phyloP scores from a whole-genome alignment of 2,329 filamentous ascomycete species.

The Pestalotiopsis sp. region DNA sequence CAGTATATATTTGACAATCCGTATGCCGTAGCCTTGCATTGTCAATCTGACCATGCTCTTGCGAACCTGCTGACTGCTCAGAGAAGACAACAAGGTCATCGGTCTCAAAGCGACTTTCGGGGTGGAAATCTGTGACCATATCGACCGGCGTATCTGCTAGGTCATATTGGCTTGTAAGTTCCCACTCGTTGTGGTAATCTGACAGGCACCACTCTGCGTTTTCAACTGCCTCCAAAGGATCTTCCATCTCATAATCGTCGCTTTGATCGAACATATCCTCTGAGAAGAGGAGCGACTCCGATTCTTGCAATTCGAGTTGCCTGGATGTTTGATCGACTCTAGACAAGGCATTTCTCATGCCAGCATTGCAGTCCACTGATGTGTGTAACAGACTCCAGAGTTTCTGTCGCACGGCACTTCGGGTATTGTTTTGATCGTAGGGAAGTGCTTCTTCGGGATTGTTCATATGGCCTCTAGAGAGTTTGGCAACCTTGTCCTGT shows the following conservation, averaged over 20 bases:
- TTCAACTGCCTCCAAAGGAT: background rate
- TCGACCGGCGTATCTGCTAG: background rate
- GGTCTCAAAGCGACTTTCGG: background rate
- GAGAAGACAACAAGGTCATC: background rate
- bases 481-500: background rate
- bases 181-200: background rate
- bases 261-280: background rate
- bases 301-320: background rate
- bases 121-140: background rate
- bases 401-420: background rate
- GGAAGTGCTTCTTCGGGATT: background rate
- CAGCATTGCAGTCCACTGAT: background rate
- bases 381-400: background rate
- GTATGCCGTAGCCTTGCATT: background rate
- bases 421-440: background rate
- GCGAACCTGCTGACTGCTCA: background rate
- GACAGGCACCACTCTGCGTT: background rate
- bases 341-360: background rate
- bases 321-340: background rate
- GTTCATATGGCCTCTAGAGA: background rate
- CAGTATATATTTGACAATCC: background rate
- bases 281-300: background rate
- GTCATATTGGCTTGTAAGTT: background rate
- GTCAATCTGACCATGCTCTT: background rate
- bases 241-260: background rate